These are phyloP conservation scores for Boletus patriciae DNA, from an alignment of 768 basidiomycete genomes.

Conservation along the genomic window DNA sequence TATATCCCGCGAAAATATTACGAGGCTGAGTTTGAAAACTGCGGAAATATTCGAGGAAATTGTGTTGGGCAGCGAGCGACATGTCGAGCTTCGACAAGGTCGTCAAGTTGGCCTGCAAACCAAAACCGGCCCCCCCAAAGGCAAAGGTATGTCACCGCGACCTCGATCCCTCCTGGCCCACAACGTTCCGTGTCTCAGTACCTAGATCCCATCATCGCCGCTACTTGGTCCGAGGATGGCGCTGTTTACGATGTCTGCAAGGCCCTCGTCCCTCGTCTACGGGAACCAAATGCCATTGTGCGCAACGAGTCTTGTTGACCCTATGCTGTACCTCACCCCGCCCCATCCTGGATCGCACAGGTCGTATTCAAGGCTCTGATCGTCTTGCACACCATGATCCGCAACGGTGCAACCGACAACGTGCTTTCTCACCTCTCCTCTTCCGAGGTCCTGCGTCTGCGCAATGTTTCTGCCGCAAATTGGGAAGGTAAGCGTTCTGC, in stretches of 20 bases:
- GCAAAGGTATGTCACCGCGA: slow-evolving; percentile 63
- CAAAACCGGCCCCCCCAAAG: slow-evolving; percentile 94
- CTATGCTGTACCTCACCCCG: neutral
- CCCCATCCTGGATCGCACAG: slow-evolving; percentile 39
- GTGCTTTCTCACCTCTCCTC: slow-evolving; percentile 81
- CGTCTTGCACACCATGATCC: slow-evolving; percentile 94
- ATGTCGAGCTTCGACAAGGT: slow-evolving; percentile 89
- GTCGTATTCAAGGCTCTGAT: slow-evolving; percentile 98
- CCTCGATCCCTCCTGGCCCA: neutral
- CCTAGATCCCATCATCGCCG: slow-evolving; percentile 92
- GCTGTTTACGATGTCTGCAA: slow-evolving; percentile 91
- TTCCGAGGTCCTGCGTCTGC: slow-evolving; percentile 76
- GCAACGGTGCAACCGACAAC: slow-evolving; percentile 95
- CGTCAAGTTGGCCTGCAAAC: slow-evolving; percentile 96
- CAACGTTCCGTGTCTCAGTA: slow-evolving; percentile 53
- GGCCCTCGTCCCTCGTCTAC: slow-evolving; percentile 77
- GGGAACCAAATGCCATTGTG: slow-evolving; percentile 91
- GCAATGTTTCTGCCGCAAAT: slow-evolving; percentile 73
- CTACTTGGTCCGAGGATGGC: slow-evolving; percentile 96
- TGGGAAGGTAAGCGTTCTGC: slow-evolving; percentile 72
- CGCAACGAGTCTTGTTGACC: slow-evolving; percentile 30
- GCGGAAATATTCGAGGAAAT: slow-evolving; percentile 9
- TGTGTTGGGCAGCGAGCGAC: neutral
- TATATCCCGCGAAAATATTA: neutral
- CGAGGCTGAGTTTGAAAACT: slow-evolving; percentile 31